phyloP scores from a whole-genome alignment of 768 basidiomycete genomes.

The Tremella fuciformis region DNA sequence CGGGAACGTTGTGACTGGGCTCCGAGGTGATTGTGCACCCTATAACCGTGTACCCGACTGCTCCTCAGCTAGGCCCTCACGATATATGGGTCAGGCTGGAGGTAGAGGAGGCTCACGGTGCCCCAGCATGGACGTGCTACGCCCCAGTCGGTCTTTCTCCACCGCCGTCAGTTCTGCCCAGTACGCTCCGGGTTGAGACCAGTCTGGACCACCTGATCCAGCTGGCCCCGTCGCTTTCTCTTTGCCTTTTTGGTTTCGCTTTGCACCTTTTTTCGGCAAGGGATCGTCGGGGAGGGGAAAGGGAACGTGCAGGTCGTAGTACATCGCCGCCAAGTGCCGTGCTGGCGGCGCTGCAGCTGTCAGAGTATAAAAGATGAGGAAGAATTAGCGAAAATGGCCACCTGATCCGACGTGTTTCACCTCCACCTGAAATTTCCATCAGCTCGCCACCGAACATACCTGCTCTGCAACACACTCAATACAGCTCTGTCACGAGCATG shows the following conservation, averaged over 20 bases:
- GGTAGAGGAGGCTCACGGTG: slow-evolving; percentile 26
- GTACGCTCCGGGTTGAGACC: not conserved
- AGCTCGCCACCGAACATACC: too few species aligned
- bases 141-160: slow-evolving; percentile 31
- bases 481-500: too few species aligned
- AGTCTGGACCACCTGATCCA: not conserved
- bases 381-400: not conserved
- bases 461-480: too few species aligned
- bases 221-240: slow-evolving; percentile 12
- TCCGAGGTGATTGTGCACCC: slow-evolving; percentile 36
- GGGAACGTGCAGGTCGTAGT: slow-evolving; percentile 44
- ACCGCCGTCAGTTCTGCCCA: slow-evolving; percentile 32
- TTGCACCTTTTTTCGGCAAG: slow-evolving; percentile 8
- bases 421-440: too few species aligned
- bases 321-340: slow-evolving; percentile 21
- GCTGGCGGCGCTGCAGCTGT: too few species aligned
- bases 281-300: slow-evolving; percentile 28
- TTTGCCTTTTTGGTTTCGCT: slow-evolving; percentile 38
- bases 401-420: too few species aligned
- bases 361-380: not conserved
- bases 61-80: not conserved
- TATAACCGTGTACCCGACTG: slow-evolving; percentile 44
- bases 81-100: not conserved
- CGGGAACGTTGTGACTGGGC: slow-evolving; percentile 27
- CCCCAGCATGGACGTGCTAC: not conserved